Conservation (phyloP, 441 rosid genomes). For the Euphorbia schlechtendalii region DNA sequence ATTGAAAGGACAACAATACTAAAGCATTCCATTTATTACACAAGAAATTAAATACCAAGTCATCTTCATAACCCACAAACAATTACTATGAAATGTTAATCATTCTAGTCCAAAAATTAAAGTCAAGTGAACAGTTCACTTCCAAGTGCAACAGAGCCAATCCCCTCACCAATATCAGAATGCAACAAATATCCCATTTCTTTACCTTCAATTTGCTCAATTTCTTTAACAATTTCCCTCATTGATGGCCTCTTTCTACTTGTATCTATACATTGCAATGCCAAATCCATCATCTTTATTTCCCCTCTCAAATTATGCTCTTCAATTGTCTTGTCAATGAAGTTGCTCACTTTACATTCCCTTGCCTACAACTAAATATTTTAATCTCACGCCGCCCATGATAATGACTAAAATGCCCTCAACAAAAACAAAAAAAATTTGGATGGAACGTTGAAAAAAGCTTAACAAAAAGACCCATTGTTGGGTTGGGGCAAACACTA, state of each 20-base stretch:
- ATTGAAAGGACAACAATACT: too few species aligned
- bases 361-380: conserved; percentile 19
- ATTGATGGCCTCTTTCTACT: conserved; percentile 29
- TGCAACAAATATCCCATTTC: conserved; percentile 27
- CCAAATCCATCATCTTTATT: conserved; percentile 28
- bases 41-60: too few species aligned
- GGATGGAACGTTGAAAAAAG: too few species aligned
- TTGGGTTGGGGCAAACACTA: too few species aligned
- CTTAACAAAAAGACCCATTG: too few species aligned
- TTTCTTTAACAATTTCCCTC: conserved; percentile 25
- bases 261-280: conserved; percentile 28
- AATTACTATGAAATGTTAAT: too few species aligned
- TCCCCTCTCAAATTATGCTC: conserved; percentile 15
- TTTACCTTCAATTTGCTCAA: conserved; percentile 28
- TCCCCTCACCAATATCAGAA: conserved; percentile 25
- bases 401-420: too few species aligned
- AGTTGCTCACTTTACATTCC: conserved; percentile 9
- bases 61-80: too few species aligned
- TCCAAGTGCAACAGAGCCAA: conserved; percentile 38
- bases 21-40: too few species aligned
- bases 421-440: too few species aligned
- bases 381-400: too few species aligned
- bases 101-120: too few species aligned
- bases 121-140: conserved; percentile 41
- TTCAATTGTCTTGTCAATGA: conserved; percentile 26